Percentiles rank a stretch among this genome's conserved stretches.
phyloP scores from a whole-genome alignment of 1,284 basidiomycete genomes.

The Polyporus tsugae region DNA sequence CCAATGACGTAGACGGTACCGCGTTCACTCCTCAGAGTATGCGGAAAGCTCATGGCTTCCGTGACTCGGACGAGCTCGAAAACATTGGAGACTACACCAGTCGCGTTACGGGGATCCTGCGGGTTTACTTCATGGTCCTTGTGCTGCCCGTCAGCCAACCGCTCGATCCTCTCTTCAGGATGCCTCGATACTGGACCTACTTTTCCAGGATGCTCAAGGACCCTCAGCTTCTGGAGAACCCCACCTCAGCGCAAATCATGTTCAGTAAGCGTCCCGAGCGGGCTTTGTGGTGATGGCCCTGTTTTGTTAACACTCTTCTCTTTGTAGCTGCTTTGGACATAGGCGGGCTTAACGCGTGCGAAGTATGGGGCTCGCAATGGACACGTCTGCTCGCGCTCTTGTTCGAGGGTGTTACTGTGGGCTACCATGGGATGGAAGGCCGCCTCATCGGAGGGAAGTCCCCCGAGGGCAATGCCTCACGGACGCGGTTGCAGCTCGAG shows the following conservation, averaged over 20 bases:
- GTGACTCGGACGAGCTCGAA: slow-evolving; percentile 54
- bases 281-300: slow-evolving; percentile 18
- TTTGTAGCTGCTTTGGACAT: slow-evolving; percentile 75
- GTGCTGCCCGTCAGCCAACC: slow-evolving; percentile 51
- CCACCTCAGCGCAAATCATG: slow-evolving; percentile 68
- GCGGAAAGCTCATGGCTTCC: slow-evolving; percentile 76
- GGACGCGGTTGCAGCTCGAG: slow-evolving; percentile 67
- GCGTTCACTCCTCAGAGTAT: slow-evolving; percentile 63
- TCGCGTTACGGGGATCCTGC: slow-evolving; percentile 85
- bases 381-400: slow-evolving; percentile 77
- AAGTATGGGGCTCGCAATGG: slow-evolving; percentile 82
- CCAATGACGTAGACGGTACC: slow-evolving; percentile 53
- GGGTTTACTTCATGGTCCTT: slow-evolving; percentile 89
- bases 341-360: slow-evolving; percentile 65
- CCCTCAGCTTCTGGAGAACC: slow-evolving; percentile 56
- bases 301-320: slow-evolving; percentile 33
- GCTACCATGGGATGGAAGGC: slow-evolving; percentile 49
- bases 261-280: slow-evolving; percentile 63
- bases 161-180: slow-evolving; percentile 61
- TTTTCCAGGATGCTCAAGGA: slow-evolving; percentile 67
- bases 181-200: slow-evolving; percentile 74
- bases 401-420: slow-evolving; percentile 66
- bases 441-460: slow-evolving; percentile 61
- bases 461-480: slow-evolving; percentile 65
- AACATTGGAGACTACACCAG: slow-evolving; percentile 70